Evolutionary conservation across 2,329 filamentous ascomycete species (phyloP), one percentile per base, ranked within the genome.

Genomic region (Epichloe bromicola): DNA sequence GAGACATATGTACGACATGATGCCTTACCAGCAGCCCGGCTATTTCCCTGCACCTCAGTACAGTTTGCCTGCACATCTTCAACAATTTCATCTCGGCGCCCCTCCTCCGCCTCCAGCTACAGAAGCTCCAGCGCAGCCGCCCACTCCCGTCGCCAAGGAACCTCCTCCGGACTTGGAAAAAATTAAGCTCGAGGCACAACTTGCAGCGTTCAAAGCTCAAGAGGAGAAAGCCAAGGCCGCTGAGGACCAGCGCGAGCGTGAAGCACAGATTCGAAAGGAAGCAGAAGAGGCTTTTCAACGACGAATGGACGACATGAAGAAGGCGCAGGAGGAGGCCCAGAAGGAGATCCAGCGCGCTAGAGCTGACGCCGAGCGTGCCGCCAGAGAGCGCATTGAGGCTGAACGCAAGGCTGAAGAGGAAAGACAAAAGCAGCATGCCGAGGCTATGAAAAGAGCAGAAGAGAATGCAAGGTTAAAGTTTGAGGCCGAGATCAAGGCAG

Each of bases 181-280:
- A 58, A 70, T 83, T 55, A 70, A 71, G n/a, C 74, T 83, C 51
- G 75, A 83, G 54, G 74, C 78, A 55, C 75, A 84, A 57, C 65
- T 86, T 15, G 71, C 73, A 12, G 66, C 67, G 10, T 69, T 78
- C 42, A 71, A 78, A 54, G 67, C 64, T 4, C 70, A 70, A 33
- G 66, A 74, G 51, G 71, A 70, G 33, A 68, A 65, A 55, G 69
- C 67, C 53, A 74, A 73, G 49, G 71, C 71, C 11, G 70, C 68
- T 10, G 69, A 72, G 36, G 70, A 65, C 58, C 67, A 71, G 51
- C 65, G 64, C 4, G 70, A 73, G 47, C 55, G 71, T 0, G 73
- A 76, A 54, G 66, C 65, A 11, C 67, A 70, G 55, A 74, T 69
- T 44, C 68, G 70, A 33, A 66, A 62, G 49, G 73, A 76, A 48